Conservation (phyloP, 768 basidiomycete genomes). For the Leccinellum luteum region DNA sequence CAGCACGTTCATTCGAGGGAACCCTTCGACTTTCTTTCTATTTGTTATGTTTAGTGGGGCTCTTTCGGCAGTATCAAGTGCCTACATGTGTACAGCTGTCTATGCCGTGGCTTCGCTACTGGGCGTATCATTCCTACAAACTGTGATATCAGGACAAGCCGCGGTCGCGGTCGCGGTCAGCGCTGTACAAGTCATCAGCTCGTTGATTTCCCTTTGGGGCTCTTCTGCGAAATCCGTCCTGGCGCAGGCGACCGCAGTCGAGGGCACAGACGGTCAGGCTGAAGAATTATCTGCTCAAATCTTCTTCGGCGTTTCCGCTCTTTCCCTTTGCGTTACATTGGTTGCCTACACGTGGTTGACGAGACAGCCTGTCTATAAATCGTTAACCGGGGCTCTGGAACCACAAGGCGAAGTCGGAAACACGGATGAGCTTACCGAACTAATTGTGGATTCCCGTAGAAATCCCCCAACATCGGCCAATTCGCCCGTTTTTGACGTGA, state of each 20-base stretch:
- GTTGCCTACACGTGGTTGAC: conserved; percentile 57
- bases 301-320: conserved; percentile 69
- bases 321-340: conserved; percentile 58
- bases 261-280: conserved; percentile 39
- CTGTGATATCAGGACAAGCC: conserved; percentile 84
- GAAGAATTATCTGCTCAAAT: conserved; percentile 67
- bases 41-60: conserved; percentile 65
- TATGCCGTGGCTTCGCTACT: conserved; percentile 82
- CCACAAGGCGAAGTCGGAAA: conserved; percentile 25
- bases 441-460: conserved; percentile 34
- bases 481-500: conserved; percentile 47
- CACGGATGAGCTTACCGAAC: conserved; percentile 29
- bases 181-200: conserved; percentile 67
- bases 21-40: conserved; percentile 56
- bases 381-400: conserved; percentile 50
- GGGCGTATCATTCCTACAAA: conserved; percentile 69
- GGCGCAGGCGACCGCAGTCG: conserved; percentile 16
- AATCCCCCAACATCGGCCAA: conserved; percentile 34
- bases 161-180: conserved; percentile 83
- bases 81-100: conserved; percentile 76
- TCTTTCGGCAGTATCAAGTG: conserved; percentile 58
- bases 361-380: conserved; percentile 56
- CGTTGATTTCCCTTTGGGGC: conserved; percentile 55
- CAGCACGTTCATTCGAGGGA: conserved; percentile 58
- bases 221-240: conserved; percentile 30